Evolutionary conservation across 2,329 filamentous ascomycete genomes (phyloP), one percentile per base, ranked within the genome.

Genomic region (Ophiosphaerella korrae): DNA sequence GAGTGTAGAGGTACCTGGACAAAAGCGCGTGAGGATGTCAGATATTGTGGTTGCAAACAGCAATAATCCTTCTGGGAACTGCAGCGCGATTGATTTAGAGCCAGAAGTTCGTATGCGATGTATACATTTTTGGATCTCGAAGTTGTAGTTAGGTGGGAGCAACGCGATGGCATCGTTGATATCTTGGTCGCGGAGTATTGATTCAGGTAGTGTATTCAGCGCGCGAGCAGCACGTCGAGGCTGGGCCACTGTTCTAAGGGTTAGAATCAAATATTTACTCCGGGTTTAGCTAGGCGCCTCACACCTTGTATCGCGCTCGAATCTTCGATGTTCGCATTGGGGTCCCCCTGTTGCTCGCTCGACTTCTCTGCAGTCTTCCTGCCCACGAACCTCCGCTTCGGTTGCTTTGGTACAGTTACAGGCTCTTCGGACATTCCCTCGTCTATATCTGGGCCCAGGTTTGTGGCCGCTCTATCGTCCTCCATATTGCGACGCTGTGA

Each of bases 61-160:
- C 24, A 99, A 84, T 1, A 99, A 82, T 1, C 94, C 94, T 75
- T 99, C 95, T 5, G 94, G 94, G 81, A 99, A 94, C 75, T 99
- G 94, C n/a, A 99, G 81, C 0, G 93, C 95, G 2, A 99, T 87
- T 60, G 87, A 88, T 70, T 87, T 93, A 1, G 92, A 87, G 7
- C 84, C 86, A 7, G 88, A 85, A 1, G 87, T 88, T 38, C 90
- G 88, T 73, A 99, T 92, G 41, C 93, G 87, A 75, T 97, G 92
- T 66, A 99, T 95, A 7, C 94, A 99, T 78, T 99, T 99, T 71
- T 91, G 94, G 48, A 99, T 92, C 78, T 99, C 94, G 72, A 99
- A 99, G 64, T 90, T 93, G 82, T 99, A 99, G 79, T 99, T 99
- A n/a, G 85, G 79, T 1, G 94, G 94, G 2, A 99, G 84, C 29